Conservation (phyloP, 1,139 yeast species). For the Nematodospora anomalae region DNA sequence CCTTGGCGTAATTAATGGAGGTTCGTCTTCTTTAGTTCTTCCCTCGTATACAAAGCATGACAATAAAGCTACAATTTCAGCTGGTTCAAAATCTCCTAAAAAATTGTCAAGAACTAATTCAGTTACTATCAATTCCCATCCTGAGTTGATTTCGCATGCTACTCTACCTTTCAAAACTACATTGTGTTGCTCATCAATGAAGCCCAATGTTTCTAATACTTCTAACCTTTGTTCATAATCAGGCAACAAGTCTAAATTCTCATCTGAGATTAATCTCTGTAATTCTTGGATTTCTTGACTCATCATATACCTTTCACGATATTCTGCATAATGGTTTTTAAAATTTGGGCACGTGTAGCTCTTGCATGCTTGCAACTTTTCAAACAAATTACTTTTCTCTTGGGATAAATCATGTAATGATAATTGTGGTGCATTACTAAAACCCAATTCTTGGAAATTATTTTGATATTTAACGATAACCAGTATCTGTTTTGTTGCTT, state of each 20-base stretch:
- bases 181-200: slow-evolving; percentile 72
- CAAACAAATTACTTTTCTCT: slow-evolving; percentile 43
- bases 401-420: slow-evolving; percentile 51
- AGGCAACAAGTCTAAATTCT: slow-evolving; percentile 85
- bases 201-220: slow-evolving; percentile 72
- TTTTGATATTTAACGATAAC: slow-evolving; percentile 41
- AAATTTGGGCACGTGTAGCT: slow-evolving; percentile 42
- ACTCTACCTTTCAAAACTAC: slow-evolving; percentile 86
- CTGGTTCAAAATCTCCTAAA: slow-evolving; percentile 90
- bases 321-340: slow-evolving; percentile 45
- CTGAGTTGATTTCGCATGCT: slow-evolving; percentile 84
- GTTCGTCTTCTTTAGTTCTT: slow-evolving; percentile 59
- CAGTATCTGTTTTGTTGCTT: slow-evolving; percentile 42
- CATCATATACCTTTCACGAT: slow-evolving; percentile 48
- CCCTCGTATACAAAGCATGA: slow-evolving; percentile 96
- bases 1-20: slow-evolving; percentile 72
- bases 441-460: slow-evolving; percentile 47
- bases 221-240: slow-evolving; percentile 88
- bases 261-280: slow-evolving; percentile 71
- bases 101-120: slow-evolving; percentile 89
- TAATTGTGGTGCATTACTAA: slow-evolving; percentile 47
- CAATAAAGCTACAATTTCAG: slow-evolving; percentile 89
- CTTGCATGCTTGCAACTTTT: slow-evolving; percentile 31
- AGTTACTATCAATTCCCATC: slow-evolving; percentile 86
- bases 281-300: slow-evolving; percentile 54